phyloP scores from a whole-genome alignment of 257 asterid species.

The Przewalskia tangutica region DNA sequence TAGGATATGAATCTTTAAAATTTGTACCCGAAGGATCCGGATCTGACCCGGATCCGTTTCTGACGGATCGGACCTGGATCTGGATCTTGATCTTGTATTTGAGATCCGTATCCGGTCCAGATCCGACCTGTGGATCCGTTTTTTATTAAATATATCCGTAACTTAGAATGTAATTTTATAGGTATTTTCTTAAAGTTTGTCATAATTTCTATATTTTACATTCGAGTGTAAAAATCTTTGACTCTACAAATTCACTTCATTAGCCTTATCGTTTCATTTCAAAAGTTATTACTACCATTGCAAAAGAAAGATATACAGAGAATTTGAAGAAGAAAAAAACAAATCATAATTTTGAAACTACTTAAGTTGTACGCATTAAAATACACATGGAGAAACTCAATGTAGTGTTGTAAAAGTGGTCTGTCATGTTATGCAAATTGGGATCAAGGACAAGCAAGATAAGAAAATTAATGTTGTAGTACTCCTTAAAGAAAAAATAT shows the following conservation, averaged over 20 bases:
- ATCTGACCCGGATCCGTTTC: too few species aligned
- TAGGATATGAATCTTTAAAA: too few species aligned
- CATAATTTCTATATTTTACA: too few species aligned
- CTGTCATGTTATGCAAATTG: neutral
- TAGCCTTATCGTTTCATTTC: neutral
- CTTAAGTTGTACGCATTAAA: conserved; percentile 10
- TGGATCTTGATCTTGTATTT: too few species aligned
- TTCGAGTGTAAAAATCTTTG: neutral
- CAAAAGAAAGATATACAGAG: neutral
- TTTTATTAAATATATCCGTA: too few species aligned
- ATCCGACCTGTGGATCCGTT: too few species aligned
- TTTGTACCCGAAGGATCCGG: too few species aligned
- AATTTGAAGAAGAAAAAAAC: too few species aligned
- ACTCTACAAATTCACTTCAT: neutral
- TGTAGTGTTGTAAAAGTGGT: conserved; percentile 3
- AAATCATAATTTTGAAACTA: neutral
- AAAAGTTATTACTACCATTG: neutral
- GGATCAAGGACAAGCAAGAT: neutral
- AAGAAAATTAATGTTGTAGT: neutral
- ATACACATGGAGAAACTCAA: conserved; percentile 8
- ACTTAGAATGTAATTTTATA: too few species aligned
- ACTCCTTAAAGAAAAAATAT: neutral
- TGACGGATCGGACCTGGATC: too few species aligned
- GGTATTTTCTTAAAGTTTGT: too few species aligned
- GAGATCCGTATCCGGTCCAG: too few species aligned